Base-by-base conservation (phyloP, 768 basidiomycete species). In the Leucogyrophana mollusca region DNA sequence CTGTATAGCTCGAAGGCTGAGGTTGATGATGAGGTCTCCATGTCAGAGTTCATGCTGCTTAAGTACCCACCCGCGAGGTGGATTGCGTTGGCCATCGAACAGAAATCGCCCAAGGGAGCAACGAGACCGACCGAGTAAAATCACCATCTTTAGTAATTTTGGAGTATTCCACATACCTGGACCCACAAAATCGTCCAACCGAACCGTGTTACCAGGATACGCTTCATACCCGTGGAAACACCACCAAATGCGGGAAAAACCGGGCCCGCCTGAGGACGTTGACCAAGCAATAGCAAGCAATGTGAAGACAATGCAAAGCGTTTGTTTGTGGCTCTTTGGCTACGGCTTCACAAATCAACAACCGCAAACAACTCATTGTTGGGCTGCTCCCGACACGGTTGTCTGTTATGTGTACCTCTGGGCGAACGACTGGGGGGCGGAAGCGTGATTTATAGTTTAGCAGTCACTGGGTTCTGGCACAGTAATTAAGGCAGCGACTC, bases 321-420 rank as follows among this genome's bases (percentile, higher is more conserved):
- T 24, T 52, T 59, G 41, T 62, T 61, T 62, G 42, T 14, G 24
- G 22, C 18, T 50, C 16, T 55, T 43, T 61, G 40, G 36, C 45
- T 22, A 25, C 0, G 6, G 14, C 43, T 30, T 44, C 40, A 6
- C 17, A 50, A 54, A 53, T 40, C 58, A 65, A 65, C 40, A 56
- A 40, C 9, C 10, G 33, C 41, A 55, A 64, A 27, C 36, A 35
- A 18, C 20, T 9, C 40, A 43, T 10, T 13, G n/a, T n/a, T n/a
- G n/a, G n/a, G n/a, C n/a, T n/a, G n/a, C n/a, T n/a, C n/a, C n/a
- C n/a, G n/a, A n/a, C n/a, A n/a, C n/a, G n/a, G n/a, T n/a, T n/a
- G n/a, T n/a, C n/a, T n/a, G n/a, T n/a, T n/a, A n/a, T n/a, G n/a
- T n/a, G n/a, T n/a, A n/a, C n/a, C n/a, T n/a, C n/a, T n/a, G n/a